These are phyloP conservation scores for Vaccinium vitisidaea DNA, from an alignment of 148 eudicot species.

Conservation along the genomic window DNA sequence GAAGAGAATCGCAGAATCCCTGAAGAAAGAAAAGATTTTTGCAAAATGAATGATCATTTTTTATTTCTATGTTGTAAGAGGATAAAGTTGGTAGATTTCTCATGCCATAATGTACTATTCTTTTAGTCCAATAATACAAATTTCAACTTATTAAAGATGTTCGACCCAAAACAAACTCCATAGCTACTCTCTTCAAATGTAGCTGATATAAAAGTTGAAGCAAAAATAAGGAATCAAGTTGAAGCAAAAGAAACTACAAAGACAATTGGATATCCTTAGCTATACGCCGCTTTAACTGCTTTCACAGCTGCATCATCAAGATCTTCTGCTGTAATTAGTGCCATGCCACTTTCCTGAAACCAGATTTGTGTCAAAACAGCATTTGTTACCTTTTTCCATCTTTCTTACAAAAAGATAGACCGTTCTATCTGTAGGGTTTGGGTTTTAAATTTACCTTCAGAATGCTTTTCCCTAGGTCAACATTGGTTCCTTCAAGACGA, in stretches of 20 bases:
- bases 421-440: not conserved
- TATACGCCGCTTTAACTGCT: slow-evolving; percentile 67
- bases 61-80: not conserved
- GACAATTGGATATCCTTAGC: slow-evolving; percentile 14
- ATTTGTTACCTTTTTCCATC: not conserved
- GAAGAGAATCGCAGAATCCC: slow-evolving; percentile 41
- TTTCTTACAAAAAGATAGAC: not conserved
- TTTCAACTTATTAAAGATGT: not conserved
- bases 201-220: not conserved
- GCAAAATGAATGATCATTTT: not conserved
- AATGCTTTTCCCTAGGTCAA: slow-evolving; percentile 93
- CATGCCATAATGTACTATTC: too few species aligned
- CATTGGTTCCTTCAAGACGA: slow-evolving; percentile 98
- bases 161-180: not conserved
- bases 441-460: slow-evolving; percentile 54
- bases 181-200: not conserved
- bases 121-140: not conserved
- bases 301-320: slow-evolving; percentile 96
- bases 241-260: not conserved
- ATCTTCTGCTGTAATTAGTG: slow-evolving; percentile 90
- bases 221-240: not conserved
- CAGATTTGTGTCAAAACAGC: slow-evolving; percentile 15
- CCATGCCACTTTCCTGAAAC: slow-evolving; percentile 90
- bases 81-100: too few species aligned
- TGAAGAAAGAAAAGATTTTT: slow-evolving; percentile 21